These are phyloP conservation scores for Hura crepitans DNA, from an alignment of 441 rosid species.

Conservation along the genomic window DNA sequence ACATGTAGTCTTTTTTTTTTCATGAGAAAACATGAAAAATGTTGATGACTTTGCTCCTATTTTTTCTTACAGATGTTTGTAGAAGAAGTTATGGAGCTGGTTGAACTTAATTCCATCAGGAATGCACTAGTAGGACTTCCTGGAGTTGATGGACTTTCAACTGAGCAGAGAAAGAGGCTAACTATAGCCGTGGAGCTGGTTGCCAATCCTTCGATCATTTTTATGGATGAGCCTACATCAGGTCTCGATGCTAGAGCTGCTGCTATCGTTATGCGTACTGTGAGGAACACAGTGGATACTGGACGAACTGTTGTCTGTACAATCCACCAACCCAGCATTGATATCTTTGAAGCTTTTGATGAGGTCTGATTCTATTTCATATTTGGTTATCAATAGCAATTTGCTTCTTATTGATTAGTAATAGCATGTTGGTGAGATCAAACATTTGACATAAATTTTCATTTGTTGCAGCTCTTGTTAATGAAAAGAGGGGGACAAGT, in stretches of 20 bases:
- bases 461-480: conserved; percentile 10
- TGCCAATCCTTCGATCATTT: conserved; percentile 73
- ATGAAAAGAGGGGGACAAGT: conserved; percentile 24
- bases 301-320: conserved; percentile 23
- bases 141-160: conserved; percentile 33
- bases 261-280: conserved; percentile 82
- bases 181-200: conserved; percentile 84
- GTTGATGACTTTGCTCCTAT: neutral
- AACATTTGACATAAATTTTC: neutral
- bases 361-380: conserved; percentile 12
- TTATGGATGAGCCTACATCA: conserved; percentile 87
- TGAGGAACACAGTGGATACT: conserved; percentile 63
- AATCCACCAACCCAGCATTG: conserved; percentile 22
- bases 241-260: conserved; percentile 92
- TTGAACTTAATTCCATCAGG: conserved; percentile 9
- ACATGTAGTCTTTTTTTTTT: neutral
- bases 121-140: conserved; percentile 15
- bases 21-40: neutral
- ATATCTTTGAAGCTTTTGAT: conserved; percentile 21
- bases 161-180: conserved; percentile 70
- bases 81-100: conserved; percentile 18
- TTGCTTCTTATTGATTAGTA: neutral
- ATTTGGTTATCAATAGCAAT: neutral
- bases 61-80: conserved; percentile 15
- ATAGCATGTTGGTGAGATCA: neutral